Evolutionary conservation across 495 filamentous ascomycete genomes (phyloP).

Genomic region (Aspergillus sclerotiicarbonarius): DNA sequence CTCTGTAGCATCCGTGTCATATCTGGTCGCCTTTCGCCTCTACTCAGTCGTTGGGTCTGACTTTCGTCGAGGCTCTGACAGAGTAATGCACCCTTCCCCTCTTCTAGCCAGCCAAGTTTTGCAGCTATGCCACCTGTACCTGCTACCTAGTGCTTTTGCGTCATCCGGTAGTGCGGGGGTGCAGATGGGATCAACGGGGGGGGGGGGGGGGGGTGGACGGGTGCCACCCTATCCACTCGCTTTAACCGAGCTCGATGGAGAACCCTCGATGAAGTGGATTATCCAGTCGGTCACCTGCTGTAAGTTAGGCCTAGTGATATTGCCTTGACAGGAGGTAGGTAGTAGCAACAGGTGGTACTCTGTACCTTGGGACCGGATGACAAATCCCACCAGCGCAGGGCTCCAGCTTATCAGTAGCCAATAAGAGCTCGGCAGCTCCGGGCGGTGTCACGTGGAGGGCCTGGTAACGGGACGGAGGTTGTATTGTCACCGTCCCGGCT

Average conservation of each 20-base stretch:
- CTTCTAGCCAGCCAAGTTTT: background rate
- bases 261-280: background rate
- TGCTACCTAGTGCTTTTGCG: conserved; percentile 3
- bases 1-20: background rate
- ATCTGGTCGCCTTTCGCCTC: background rate
- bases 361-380: background rate
- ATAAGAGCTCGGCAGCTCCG: background rate
- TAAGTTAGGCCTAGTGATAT: background rate
- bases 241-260: background rate
- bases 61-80: background rate
- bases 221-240: background rate
- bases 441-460: conserved; percentile 12
- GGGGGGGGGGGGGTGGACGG: background rate
- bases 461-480: background rate
- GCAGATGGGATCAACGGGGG: conserved; percentile 2
- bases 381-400: background rate
- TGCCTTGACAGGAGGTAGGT: background rate
- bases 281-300: background rate
- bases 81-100: background rate
- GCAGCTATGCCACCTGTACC: conserved; percentile 4
- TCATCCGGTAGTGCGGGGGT: conserved; percentile 17
- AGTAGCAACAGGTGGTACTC: background rate
- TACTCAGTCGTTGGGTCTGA: background rate
- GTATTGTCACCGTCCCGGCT: background rate
- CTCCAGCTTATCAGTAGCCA: conserved; percentile 19